Evolutionary conservation across 163 green algal genomes (phyloP).

Genomic region (Scenedesmus sp.): DNA sequence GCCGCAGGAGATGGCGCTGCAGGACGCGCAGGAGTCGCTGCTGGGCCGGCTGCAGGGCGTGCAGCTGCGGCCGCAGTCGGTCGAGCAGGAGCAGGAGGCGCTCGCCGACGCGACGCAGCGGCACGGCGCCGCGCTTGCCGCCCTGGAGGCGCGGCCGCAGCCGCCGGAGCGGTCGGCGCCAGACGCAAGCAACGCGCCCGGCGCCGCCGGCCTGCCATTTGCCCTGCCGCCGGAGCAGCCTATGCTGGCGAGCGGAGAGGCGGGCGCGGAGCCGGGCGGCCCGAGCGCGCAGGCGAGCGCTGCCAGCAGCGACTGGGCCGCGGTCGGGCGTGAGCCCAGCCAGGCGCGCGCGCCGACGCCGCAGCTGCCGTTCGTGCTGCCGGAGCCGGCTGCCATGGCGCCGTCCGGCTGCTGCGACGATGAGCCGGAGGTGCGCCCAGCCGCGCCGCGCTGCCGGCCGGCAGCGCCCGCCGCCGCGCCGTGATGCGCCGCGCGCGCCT

Average conservation of each 20-base stretch:
- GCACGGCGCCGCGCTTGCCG: background rate
- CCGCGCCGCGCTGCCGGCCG: no score
- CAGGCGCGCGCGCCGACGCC: constrained; percentile 8
- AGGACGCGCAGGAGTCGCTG: no score
- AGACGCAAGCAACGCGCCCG: background rate
- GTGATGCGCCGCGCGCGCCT: no score
- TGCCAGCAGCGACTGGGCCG: constrained; percentile 13
- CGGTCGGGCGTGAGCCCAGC: background rate
- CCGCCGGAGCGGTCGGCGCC: constrained; percentile 14
- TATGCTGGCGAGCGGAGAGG: no score
- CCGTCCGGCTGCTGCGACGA: background rate
- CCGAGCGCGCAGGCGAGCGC: no score
- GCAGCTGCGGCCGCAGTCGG: constrained; percentile 26
- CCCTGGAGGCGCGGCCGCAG: background rate
- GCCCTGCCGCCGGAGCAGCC: background rate
- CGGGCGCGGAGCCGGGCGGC: no score
- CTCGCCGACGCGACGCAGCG: background rate
- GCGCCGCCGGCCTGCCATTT: background rate
- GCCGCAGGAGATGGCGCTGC: no score
- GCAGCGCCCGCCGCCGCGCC: no score
- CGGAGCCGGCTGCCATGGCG: constrained; percentile 21
- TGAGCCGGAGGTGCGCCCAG: constrained; percentile 12
- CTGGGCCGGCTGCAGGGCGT: background rate
- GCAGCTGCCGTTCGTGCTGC: constrained; percentile 6
- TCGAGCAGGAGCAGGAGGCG: constrained; percentile 27